Conservation (phyloP, 2,329 filamentous ascomycete genomes). For the Grosmannia penicillata region DNA sequence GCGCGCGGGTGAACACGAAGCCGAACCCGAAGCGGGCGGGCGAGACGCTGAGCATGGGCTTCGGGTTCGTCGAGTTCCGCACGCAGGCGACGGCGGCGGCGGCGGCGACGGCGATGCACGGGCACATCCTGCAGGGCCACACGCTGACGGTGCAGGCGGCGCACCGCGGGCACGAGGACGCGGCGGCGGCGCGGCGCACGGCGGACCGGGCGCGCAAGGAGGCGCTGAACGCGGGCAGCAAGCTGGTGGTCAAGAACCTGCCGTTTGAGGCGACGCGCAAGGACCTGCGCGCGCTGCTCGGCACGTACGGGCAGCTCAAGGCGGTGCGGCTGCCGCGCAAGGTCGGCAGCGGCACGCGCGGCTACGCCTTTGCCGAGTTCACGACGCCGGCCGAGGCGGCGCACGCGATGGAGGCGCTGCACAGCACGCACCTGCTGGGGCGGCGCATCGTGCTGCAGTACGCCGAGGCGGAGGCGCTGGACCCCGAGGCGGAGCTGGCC, state of each 20-base stretch:
- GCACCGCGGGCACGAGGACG: slow-evolving; percentile 65
- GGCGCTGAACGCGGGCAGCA: slow-evolving; percentile 56
- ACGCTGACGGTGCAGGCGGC: slow-evolving; percentile 73
- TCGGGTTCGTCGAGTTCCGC: slow-evolving; percentile 84
- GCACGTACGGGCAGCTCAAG: slow-evolving; percentile 80
- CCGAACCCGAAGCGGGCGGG: slow-evolving; percentile 80
- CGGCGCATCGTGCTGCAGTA: slow-evolving; percentile 83
- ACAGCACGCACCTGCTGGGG: slow-evolving; percentile 85
- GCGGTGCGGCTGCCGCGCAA: slow-evolving; percentile 92
- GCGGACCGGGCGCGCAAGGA: slow-evolving; percentile 74
- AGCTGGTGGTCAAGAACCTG: slow-evolving; percentile 96
- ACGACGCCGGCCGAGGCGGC: slow-evolving; percentile 60
- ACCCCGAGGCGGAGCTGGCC: slow-evolving; percentile 89
- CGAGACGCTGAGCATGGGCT: slow-evolving; percentile 88
- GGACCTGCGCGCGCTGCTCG: slow-evolving; percentile 73
- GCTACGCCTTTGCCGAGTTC: slow-evolving; percentile 96
- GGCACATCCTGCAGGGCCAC: slow-evolving; percentile 74
- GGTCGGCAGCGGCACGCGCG: slow-evolving; percentile 74
- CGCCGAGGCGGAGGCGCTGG: slow-evolving; percentile 73
- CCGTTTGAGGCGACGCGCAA: slow-evolving; percentile 93
- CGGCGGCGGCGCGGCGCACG: slow-evolving; percentile 70
- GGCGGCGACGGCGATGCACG: slow-evolving; percentile 76
- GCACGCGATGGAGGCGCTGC: slow-evolving; percentile 81
- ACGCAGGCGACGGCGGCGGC: slow-evolving; percentile 64
- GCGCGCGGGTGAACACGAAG: slow-evolving; percentile 84